Evolutionary conservation across 1,284 basidiomycete genomes (phyloP).

Genomic region (Ustilago cynodontis): DNA sequence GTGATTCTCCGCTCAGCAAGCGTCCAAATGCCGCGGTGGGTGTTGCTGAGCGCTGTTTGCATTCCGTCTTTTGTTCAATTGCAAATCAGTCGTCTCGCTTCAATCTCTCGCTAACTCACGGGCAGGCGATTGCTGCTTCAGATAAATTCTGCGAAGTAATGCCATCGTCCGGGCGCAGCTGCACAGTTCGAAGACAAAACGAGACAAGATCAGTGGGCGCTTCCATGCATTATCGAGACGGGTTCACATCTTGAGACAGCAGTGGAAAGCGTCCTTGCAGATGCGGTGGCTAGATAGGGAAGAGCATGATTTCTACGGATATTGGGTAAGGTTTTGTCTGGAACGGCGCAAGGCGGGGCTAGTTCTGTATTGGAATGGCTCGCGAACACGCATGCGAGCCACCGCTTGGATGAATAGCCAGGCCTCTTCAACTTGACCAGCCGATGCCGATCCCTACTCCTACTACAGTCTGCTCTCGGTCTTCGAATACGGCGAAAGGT

Average conservation of each 20-base stretch:
- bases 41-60: no score
- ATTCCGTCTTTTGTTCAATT: no score
- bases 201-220: no score
- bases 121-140: no score
- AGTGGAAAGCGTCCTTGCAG: not conserved
- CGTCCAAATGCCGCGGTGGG: not conserved
- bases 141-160: not conserved
- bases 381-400: constrained; percentile 4
- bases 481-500: no score
- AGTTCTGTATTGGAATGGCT: not conserved
- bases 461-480: no score
- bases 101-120: no score
- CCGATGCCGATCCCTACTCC: constrained; percentile 6
- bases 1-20: not conserved
- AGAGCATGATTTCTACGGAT: not conserved
- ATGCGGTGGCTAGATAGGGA: not conserved
- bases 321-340: not conserved
- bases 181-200: no score
- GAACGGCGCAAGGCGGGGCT: constrained; percentile 1
- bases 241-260: not conserved
- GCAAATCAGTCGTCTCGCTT: no score
- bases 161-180: not conserved
- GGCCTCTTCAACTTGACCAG: not conserved
- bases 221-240: not conserved
- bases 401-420: constrained; percentile 9